Conservation (phyloP, 2,329 filamentous ascomycete species). For the Oidium heveae region DNA sequence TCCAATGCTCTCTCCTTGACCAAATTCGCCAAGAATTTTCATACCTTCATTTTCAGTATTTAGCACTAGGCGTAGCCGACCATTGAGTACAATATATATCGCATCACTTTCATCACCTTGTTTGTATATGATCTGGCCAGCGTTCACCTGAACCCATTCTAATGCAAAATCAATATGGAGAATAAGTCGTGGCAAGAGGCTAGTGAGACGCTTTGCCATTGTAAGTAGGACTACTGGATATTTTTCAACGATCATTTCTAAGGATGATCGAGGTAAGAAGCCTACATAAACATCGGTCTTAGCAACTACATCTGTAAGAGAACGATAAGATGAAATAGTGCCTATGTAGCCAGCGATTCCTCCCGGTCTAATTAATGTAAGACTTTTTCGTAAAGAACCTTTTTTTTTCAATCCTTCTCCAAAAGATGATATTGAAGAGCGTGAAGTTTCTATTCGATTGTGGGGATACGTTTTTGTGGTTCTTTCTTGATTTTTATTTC, state of each 20-base stretch:
- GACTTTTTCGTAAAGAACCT: slow-evolving; percentile 34
- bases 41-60: slow-evolving; percentile 62
- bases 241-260: slow-evolving; percentile 79
- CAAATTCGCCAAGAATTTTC: slow-evolving; percentile 73
- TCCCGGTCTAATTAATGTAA: slow-evolving; percentile 84
- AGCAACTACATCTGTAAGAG: slow-evolving; percentile 86
- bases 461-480: slow-evolving; percentile 20
- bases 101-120: slow-evolving; percentile 90
- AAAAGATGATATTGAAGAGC: slow-evolving; percentile 9
- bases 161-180: slow-evolving; percentile 94
- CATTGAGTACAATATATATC: slow-evolving; percentile 93
- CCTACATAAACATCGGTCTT: slow-evolving; percentile 98
- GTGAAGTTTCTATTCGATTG: slow-evolving; percentile 18
- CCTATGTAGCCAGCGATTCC: slow-evolving; percentile 86
- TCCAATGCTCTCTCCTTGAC: slow-evolving; percentile 91
- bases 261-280: slow-evolving; percentile 60
- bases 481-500: slow-evolving; percentile 12
- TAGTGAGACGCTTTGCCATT: slow-evolving; percentile 85
- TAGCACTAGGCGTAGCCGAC: slow-evolving; percentile 60
- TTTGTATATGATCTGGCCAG: slow-evolving; percentile 83
- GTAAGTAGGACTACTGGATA: slow-evolving; percentile 84
- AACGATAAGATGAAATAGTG: slow-evolving; percentile 80
- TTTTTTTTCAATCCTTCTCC: slow-evolving; percentile 17
- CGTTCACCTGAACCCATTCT: slow-evolving; percentile 93
- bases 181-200: slow-evolving; percentile 65